Evolutionary conservation across 257 asterid genomes (phyloP), one percentile per base, ranked within the genome.

Genomic region (Sherardia arvensis): DNA sequence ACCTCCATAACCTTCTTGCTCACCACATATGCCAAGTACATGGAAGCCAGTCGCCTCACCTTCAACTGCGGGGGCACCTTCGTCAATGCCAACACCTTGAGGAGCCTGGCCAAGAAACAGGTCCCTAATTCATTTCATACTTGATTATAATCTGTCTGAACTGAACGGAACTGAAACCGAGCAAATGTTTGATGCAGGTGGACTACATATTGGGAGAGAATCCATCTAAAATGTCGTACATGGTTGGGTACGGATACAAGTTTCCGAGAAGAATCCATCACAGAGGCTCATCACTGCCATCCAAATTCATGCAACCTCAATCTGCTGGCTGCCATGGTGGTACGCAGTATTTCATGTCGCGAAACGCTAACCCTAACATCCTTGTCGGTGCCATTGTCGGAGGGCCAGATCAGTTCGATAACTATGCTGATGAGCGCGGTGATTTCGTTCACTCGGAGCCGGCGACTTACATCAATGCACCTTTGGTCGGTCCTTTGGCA

Each of bases 401-500:
- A 27, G 98, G 96, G 1, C 98, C 98, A 0, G 78, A 88, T 49
- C 89, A 80, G 74, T 83, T 82, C 29, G 96, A 91, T 68, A 76
- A 76, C 69, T 91, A 79, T 80, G 78, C 88, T 0, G 98, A 91
- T 47, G 78, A 84, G 4, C 69, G 98, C 7, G 67, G 86, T 0
- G 96, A 91, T 74, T 88, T 73, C 64, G 55, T 67, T 59, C 95
- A 85, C 53, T 84, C 90, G 0, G 98, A 91, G 77, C 96, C 98
- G 3, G 86, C 98, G 22, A 91, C 96, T 0, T 91, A 88, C 48
- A 84, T 84, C 22, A 91, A 86, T 79, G 98, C 98, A 62, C 92
- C 92, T 22, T 49, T 88, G 1, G 86, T 91, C 69, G 98, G 96
- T 28, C 91, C 96, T 11, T 64, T 88, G 48, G 96, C 98, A 14